Conservation (phyloP, 2,329 filamentous ascomycete genomes). For the Alternaria sp. region DNA sequence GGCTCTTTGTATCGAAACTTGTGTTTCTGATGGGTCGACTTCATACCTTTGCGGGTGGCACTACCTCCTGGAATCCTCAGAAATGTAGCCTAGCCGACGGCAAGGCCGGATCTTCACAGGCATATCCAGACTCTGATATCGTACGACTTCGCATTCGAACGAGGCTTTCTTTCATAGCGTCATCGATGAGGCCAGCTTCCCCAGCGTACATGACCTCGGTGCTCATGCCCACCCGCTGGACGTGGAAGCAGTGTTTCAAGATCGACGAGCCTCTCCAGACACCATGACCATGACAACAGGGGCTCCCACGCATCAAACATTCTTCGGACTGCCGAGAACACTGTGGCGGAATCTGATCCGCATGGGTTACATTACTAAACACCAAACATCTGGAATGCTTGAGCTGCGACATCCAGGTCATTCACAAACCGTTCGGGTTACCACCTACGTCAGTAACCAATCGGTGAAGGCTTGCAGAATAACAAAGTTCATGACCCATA, state of each 20-base stretch:
- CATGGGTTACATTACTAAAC: slow-evolving; percentile 20
- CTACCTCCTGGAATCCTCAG: neutral
- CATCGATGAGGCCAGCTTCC: neutral
- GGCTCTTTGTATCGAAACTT: neutral
- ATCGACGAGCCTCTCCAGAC: neutral
- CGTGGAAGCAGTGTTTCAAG: slow-evolving; percentile 1
- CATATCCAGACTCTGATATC: neutral
- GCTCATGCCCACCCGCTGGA: neutral
- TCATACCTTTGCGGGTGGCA: neutral
- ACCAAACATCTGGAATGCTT: slow-evolving; percentile 28
- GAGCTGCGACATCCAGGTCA: slow-evolving; percentile 19
- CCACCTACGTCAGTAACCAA: slow-evolving; percentile 14
- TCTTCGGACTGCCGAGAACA: neutral
- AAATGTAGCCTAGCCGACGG: neutral
- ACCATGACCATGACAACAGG: slow-evolving; percentile 4
- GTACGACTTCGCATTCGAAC: neutral
- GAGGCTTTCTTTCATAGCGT: neutral
- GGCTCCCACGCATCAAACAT: slow-evolving; percentile 11
- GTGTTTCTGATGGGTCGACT: neutral
- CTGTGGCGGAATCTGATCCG: slow-evolving; percentile 14
- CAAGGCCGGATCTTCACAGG: neutral
- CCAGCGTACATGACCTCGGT: neutral
- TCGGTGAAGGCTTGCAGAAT: neutral
- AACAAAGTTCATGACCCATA: slow-evolving; percentile 21
- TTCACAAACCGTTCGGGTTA: slow-evolving; percentile 12